These are phyloP conservation scores for Endothia cerciana DNA, from an alignment of 2,329 filamentous ascomycete species.

Conservation along the genomic window DNA sequence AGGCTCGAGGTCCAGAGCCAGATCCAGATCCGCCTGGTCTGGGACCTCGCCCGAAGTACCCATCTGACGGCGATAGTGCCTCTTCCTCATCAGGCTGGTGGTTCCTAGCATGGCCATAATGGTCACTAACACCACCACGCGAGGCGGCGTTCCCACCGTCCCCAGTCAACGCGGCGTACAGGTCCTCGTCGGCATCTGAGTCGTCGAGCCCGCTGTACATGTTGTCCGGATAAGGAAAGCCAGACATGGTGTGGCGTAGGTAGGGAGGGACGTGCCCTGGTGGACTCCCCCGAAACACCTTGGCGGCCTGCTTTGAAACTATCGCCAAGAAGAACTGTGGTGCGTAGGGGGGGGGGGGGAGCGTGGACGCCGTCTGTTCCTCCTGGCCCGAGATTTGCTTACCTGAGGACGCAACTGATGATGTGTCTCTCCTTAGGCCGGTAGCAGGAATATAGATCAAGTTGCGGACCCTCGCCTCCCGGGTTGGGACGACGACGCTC, in stretches of 20 bases:
- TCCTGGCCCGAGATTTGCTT: constrained; percentile 13
- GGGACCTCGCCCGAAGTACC: constrained; percentile 48
- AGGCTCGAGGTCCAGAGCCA: neutral
- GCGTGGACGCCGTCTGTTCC: constrained; percentile 1
- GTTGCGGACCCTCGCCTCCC: neutral
- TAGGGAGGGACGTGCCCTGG: neutral
- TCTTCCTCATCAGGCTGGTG: constrained; percentile 32
- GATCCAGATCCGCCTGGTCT: constrained; percentile 8
- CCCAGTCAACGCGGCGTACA: constrained; percentile 26
- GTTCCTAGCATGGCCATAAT: constrained; percentile 2
- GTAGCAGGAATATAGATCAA: neutral
- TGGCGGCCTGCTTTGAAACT: constrained; percentile 31
- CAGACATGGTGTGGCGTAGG: constrained; percentile 42
- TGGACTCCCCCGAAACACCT: constrained; percentile 26
- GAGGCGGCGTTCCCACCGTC: constrained; percentile 10
- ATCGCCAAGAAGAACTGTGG: constrained; percentile 17
- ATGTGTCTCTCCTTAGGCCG: neutral
- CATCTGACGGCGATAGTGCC: constrained; percentile 54
- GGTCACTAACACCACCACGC: neutral
- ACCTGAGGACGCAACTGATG: constrained; percentile 15
- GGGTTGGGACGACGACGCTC: neutral
- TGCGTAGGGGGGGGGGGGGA: constrained; percentile 5
- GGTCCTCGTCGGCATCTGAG: constrained; percentile 28
- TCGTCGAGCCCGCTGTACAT: constrained; percentile 46
- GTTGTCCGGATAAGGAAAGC: constrained; percentile 51